These are phyloP conservation scores for Auricularia sp. DNA, from an alignment of 768 basidiomycete species.

Conservation along the genomic window DNA sequence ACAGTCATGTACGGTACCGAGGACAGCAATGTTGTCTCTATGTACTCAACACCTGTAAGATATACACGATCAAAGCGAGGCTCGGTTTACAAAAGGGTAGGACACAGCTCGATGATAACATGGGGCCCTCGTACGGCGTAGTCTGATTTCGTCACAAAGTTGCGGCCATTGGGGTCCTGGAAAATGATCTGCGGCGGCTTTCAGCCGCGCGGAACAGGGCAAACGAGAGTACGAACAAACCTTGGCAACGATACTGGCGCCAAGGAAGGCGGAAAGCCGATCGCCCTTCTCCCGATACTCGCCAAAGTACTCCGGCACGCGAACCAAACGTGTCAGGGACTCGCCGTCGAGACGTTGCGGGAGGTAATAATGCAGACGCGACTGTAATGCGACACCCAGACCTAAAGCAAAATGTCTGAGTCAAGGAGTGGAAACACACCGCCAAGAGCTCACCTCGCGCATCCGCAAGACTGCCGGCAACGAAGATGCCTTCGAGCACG, in stretches of 20 bases:
- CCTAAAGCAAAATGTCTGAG: slow-evolving; percentile 29
- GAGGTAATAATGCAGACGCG: slow-evolving; percentile 54
- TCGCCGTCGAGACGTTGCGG: slow-evolving; percentile 57
- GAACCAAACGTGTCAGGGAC: slow-evolving; percentile 58
- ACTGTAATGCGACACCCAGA: slow-evolving; percentile 57
- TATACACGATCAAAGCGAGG: not conserved
- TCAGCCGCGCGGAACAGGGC: not conserved
- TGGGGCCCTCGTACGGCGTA: slow-evolving; percentile 65
- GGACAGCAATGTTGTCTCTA: too few relatives aligned
- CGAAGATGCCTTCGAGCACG: slow-evolving; percentile 69
- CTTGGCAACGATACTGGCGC: slow-evolving; percentile 77
- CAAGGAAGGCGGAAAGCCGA: slow-evolving; percentile 70
- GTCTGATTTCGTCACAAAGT: slow-evolving; percentile 70
- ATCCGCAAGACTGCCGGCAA: slow-evolving; percentile 65
- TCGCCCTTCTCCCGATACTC: slow-evolving; percentile 84
- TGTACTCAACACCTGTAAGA: not conserved
- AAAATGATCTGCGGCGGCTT: slow-evolving; percentile 50
- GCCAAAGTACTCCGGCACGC: slow-evolving; percentile 81
- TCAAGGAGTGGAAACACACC: not conserved
- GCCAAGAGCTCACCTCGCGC: slow-evolving; percentile 48
- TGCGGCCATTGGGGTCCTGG: slow-evolving; percentile 53
- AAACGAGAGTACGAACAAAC: slow-evolving; percentile 27
- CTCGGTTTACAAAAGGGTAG: slow-evolving; percentile 46
- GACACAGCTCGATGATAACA: slow-evolving; percentile 66
- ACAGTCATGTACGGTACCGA: too few relatives aligned